Base-by-base conservation (phyloP, 768 basidiomycete species). In the Floccularia luteovirens region DNA sequence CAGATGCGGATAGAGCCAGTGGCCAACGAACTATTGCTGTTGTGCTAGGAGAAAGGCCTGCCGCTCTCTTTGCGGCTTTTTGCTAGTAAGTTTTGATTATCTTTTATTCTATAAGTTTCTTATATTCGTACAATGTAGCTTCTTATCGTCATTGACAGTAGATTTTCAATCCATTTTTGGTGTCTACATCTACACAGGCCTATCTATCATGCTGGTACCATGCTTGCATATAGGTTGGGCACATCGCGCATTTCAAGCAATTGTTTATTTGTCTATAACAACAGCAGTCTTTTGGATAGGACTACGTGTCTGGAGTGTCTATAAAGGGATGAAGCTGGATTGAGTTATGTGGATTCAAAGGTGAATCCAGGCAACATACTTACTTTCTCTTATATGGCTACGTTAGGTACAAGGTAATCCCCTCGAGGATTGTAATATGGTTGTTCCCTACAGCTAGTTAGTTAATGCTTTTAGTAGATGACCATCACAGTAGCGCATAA, bases 21-120 rank as follows among this genome's bases (percentile, higher is more conserved):
- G 45, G 48, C 2, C 42, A 43, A 27, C 37, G 39, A 24, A 49
- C 48, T 2, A 43, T 49, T 34, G 48, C 48, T 16, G 40, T 42
- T n/a, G 39, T 40, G 10, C 24, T 49, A 16, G 48, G 45, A 4
- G 24, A 30, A 27, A 32, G 48, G 20, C 32, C 23, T 5, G 39
- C 48, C 17, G 42, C 42, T 7, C 27, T 39, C 12, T 49, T 49
- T 23, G 37, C 41, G 12, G 39, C 24, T 1, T 25, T 43, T 22
- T 49, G 48, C 45, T 49, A 46, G 48, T 49, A 24, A 43, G 42
- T 44, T 6, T 20, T 30, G 4, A 22, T 39, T 4, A 23, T 21
- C 34, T 13, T 16, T 31, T 12, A 13, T 27, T 27, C 30, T 24
- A 16, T 8, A 10, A 5, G 31, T 22, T 23, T 17, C 27, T 17